Base-by-base conservation (phyloP, 495 filamentous ascomycete species). In the Podospora pseudopauciseta region DNA sequence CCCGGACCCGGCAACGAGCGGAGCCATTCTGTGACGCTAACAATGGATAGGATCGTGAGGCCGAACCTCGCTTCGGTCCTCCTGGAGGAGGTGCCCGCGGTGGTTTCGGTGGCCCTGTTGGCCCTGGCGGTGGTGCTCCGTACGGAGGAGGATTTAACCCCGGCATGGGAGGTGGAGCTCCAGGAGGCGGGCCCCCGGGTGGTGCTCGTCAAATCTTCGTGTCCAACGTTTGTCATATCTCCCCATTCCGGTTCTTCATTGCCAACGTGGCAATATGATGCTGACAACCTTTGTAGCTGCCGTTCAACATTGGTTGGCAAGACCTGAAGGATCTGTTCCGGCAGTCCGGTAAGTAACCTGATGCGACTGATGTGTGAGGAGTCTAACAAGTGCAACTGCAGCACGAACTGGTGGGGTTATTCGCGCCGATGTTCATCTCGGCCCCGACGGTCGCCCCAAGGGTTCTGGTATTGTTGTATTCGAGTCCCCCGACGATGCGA, bases 251-350 rank as follows among this genome's bases (percentile, higher is more conserved):
- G 68, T 69, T 70, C 67, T 70, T 65, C 69, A 13, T 65, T 54
- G 65, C 66, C 30, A 39, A 63, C 67, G 68, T 75, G 74, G 66
- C 15, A 49, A 73, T 68, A 68, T 80, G 73, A 78, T 86, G 64
- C 83, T 77, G 55, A 20, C 68, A 60, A 32, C 69, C 34, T 61
- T 28, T 65, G 60, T 82, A 99, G 95, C 92, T 99, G 73, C 95
- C 95, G 30, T 99, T 92, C 85, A 97, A 90, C 63, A 92, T 96
- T 74, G 95, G 96, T 78, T 99, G 95, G 95, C 95, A 99, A 84
- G 95, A 99, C 80, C 81, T 99, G 77, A 99, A 99, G 85, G 95
- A 99, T 81, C 84, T 99, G 71, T 99, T 99, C 86, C 93, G 95
- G 75, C 93, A 97, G 86, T 92, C 95, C 83, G 92, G 95, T 97